phyloP scores from a whole-genome alignment of 2,329 filamentous ascomycete species.

The Pezicula carpinea region DNA sequence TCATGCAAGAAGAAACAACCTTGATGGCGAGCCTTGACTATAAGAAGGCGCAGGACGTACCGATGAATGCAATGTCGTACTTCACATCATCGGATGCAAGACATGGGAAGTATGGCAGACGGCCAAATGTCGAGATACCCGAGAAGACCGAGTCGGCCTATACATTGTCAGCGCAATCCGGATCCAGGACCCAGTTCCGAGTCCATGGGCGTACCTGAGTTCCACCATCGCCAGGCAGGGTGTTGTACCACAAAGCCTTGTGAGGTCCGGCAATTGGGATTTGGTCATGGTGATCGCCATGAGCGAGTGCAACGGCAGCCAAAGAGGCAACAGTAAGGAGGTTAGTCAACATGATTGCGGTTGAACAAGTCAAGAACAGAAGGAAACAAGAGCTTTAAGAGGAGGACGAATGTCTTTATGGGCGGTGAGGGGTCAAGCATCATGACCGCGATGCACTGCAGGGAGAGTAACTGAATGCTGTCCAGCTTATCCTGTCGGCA shows the following conservation, averaged over 20 bases:
- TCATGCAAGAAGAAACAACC: conserved; percentile 7
- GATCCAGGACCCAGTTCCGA: neutral
- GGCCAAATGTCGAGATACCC: conserved; percentile 80
- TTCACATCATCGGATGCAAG: conserved; percentile 63
- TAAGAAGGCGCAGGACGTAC: conserved; percentile 35
- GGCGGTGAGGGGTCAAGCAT: conserved; percentile 13
- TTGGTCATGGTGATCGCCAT: conserved; percentile 75
- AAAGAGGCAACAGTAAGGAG: conserved; percentile 19
- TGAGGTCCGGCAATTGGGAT: conserved; percentile 53
- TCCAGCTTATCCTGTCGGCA: conserved; percentile 8
- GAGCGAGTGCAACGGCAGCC: conserved; percentile 71
- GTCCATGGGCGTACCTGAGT: conserved; percentile 56
- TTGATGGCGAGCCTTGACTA: conserved; percentile 5
- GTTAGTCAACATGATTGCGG: conserved; percentile 22
- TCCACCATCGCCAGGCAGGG: conserved; percentile 75
- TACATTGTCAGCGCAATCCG: conserved; percentile 11
- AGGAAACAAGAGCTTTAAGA: conserved; percentile 1
- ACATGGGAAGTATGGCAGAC: conserved; percentile 73
- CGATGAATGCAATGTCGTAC: conserved; percentile 84
- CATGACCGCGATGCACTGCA: conserved; percentile 17
- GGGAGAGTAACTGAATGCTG: conserved; percentile 3
- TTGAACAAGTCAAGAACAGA: neutral
- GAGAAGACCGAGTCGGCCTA: conserved; percentile 86
- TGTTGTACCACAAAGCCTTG: conserved; percentile 77
- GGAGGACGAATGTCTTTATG: conserved; percentile 11